Evolutionary conservation across 495 filamentous ascomycete species (phyloP), one percentile per base, ranked within the genome.

Genomic region (Xylaria telfairii): DNA sequence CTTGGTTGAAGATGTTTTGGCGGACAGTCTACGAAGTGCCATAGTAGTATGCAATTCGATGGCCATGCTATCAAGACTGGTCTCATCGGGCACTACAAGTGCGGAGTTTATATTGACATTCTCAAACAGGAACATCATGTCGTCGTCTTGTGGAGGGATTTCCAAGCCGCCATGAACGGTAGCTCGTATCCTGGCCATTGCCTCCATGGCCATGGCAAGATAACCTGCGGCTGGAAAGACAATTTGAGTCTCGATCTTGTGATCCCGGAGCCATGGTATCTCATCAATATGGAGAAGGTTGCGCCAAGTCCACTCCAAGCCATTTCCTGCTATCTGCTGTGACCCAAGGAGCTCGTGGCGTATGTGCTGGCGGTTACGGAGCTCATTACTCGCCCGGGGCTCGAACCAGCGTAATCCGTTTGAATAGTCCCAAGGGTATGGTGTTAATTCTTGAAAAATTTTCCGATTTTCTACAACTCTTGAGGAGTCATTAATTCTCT

Each of bases 201-300:
- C 82, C 64, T 91, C 88, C 0, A 87, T 67, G 0, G 84, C 87
- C 71, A 86, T 83, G 6, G 79, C 77, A 3, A 87, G 68, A 65
- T 87, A 90, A 0, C 79, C 85, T 3, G 87, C 80, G 10, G 81
- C 88, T 5, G 90, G 89, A 54, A 89, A 87, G 0, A 92, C 75
- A 9, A 79, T 66, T 24, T 80, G 74, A 1, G 46, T 41, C 26
- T 80, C 78, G 1, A 83, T 5, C 37, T 65, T 73, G 74, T 89
- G 87, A 46, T 86, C 86, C 0, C 71, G 53, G 0, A 88, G 41
- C 87, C 86, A 90, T 0, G 82, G 81, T 0, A 80, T 59, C 37
- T 78, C 74, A 28, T 32, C 49, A 1, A 68, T 19, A 3, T 46
- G 70, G 1, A 76, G 57, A 44, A 67, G 70, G 39, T 78, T 78